phyloP scores from a whole-genome alignment of 1,284 basidiomycete species.

The Porogramme epimiltina region DNA sequence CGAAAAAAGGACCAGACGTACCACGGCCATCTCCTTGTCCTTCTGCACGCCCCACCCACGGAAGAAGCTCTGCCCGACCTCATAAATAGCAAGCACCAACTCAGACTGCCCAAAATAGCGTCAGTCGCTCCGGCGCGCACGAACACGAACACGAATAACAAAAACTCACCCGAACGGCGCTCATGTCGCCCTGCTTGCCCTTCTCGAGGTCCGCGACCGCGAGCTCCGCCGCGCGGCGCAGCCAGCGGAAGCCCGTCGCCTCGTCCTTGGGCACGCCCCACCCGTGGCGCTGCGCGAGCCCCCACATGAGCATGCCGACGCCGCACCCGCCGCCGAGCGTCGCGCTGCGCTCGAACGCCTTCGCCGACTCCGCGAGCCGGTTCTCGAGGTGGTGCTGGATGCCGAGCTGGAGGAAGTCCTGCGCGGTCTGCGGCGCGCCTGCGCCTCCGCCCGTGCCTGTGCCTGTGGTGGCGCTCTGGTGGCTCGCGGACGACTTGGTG shows the following conservation, averaged over 20 bases:
- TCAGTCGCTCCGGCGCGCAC: not conserved
- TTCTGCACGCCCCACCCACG: conserved; percentile 88
- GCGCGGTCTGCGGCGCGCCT: conserved; percentile 39
- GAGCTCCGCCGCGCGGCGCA: conserved; percentile 78
- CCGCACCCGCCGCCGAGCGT: conserved; percentile 79
- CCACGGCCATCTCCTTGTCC: conserved; percentile 86
- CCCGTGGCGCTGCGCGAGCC: conserved; percentile 83
- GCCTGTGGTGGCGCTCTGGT: not conserved
- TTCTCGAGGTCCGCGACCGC: conserved; percentile 81
- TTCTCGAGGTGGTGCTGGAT: conserved; percentile 84
- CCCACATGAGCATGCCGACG: conserved; percentile 93
- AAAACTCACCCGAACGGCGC: conserved; percentile 46
- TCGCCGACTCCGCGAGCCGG: conserved; percentile 70
- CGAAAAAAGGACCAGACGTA: conserved; percentile 38
- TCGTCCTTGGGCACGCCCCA: conserved; percentile 87
- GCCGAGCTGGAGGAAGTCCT: conserved; percentile 74
- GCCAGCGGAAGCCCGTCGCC: conserved; percentile 79
- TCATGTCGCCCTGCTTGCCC: conserved; percentile 42
- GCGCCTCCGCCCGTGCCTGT: not conserved
- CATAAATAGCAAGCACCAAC: conserved; percentile 87
- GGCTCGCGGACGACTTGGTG: conserved; percentile 4
- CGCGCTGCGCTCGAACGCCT: conserved; percentile 81
- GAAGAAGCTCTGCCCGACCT: conserved; percentile 91
- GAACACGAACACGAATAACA: not conserved
- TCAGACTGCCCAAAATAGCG: conserved; percentile 53